Evolutionary conservation across 2,329 filamentous ascomycete genomes (phyloP), one percentile per base, ranked within the genome.

Genomic region (Colletotrichum sp.): DNA sequence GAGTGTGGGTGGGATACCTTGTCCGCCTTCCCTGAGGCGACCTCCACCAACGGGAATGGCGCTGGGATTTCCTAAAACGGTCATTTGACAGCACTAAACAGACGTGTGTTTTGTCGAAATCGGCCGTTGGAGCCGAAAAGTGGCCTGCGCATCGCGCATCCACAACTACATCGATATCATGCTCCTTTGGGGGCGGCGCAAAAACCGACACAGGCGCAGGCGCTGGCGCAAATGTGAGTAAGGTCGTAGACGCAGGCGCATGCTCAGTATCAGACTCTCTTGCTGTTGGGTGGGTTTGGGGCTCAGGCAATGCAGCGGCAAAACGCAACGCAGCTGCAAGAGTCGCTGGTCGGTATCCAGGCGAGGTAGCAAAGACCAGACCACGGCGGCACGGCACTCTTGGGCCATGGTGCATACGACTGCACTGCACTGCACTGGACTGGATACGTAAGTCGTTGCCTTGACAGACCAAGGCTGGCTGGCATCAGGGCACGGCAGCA

Each of bases 21-120:
- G 62, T 62, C 32, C 7, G 28, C 52, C 39, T 63, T 60, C 26
- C 55, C 44, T 68, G 55, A 63, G 64, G 36, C 64, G 49, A 66
- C 34, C 63, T 62, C 73, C 55, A 68, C 69, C 69, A 26, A 32
- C 70, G 73, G 73, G 70, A 76, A 76, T 57, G 73, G 64, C 70
- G 73, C 73, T 34, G 64, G 55, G 44, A 24, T 76, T 72, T 68
- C 73, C 73, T 68, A 72, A 73, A 73, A 68, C 28, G 44, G 73
- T n/a, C 26, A 55, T 21, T 68, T 68, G 57, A 73, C 73, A 76
- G 44, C 69, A 73, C 70, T 68, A 72, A 75, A 59, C 57, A 64
- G 32, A 57, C 18, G 69, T 62, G 68, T 26, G 57, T 64, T 68
- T 72, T 52, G 30, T 63, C 32, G 18, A 64, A 26, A 24, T 39